Percentiles rank a stretch among this genome's conserved stretches.
phyloP scores from a whole-genome alignment of 2,329 filamentous ascomycete species.

The Elsinoe necatrix region DNA sequence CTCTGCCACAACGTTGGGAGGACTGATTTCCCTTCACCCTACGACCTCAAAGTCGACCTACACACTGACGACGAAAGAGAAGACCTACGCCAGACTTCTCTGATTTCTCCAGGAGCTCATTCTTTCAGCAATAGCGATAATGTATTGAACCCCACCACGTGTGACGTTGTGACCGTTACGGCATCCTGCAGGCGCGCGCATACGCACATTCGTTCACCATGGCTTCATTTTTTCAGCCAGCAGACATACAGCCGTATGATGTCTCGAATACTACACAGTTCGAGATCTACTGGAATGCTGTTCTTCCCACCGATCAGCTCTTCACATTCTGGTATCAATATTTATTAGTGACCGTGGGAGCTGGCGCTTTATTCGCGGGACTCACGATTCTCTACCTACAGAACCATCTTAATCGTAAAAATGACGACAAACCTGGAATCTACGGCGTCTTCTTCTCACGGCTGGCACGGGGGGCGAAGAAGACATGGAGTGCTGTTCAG shows the following conservation, averaged over 20 bases:
- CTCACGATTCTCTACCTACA: conserved; percentile 3
- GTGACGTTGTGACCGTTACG: conserved; percentile 13
- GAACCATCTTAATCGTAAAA: not conserved
- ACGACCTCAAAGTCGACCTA: not conserved
- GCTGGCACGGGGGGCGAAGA: conserved; percentile 7
- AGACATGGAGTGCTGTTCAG: conserved; percentile 3
- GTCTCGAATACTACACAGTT: conserved; percentile 10
- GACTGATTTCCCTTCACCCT: not conserved
- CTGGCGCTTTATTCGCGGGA: conserved; percentile 11
- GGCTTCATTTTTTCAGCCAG: conserved; percentile 18
- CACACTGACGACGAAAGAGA: not conserved
- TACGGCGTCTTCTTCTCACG: conserved; percentile 7
- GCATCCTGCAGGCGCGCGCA: conserved; percentile 6
- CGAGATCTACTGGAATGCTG: conserved; percentile 15
- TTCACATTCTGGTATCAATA: conserved; percentile 18
- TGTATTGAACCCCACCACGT: conserved; percentile 13
- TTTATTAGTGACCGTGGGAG: conserved; percentile 16
- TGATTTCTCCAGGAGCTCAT: not conserved
- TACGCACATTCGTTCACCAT: conserved; percentile 12
- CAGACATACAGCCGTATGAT: not conserved
- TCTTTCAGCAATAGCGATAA: not conserved
- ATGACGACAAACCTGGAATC: conserved; percentile 12
- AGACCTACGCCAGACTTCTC: not conserved
- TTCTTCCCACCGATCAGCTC: conserved; percentile 15
- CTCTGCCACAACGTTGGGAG: not conserved